phyloP scores from a whole-genome alignment of 306 rosid genomes.

The Notholithocarpus densiflorus region DNA sequence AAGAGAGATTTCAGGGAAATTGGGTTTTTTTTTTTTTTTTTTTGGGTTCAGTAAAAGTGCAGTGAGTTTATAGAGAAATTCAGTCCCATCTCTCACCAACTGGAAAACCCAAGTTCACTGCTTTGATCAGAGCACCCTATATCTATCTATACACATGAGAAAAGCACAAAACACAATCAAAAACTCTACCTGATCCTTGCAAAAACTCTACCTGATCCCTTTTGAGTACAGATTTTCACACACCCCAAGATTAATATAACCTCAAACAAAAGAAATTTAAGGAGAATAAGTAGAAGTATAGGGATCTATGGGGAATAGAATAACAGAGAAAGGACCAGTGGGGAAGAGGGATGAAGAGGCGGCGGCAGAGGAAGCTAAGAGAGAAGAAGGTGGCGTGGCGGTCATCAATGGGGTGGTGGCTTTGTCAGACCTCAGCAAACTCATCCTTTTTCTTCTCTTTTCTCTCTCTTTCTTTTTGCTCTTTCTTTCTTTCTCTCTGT shows the following conservation, averaged over 20 bases:
- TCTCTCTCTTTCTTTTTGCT: background rate
- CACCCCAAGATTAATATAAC: background rate
- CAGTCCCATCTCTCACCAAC: conserved; percentile 10
- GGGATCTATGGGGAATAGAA: background rate
- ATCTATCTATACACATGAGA: background rate
- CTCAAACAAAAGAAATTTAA: conserved; percentile 6
- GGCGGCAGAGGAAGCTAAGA: conserved; percentile 4
- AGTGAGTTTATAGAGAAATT: background rate
- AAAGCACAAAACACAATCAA: background rate
- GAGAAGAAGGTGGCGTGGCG: conserved; percentile 20
- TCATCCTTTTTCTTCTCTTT: background rate
- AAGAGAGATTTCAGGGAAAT: background rate
- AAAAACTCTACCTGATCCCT: conserved; percentile 18
- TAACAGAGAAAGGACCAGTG: conserved; percentile 7
- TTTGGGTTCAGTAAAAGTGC: background rate
- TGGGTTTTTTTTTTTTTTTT: background rate
- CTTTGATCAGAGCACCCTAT: background rate
- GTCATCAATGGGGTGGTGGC: conserved; percentile 39
- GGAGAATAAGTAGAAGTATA: background rate
- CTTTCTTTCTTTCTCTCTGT: background rate
- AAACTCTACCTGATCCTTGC: conserved; percentile 15
- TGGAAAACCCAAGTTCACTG: background rate
- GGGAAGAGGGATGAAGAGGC: conserved; percentile 12
- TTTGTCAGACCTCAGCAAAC: conserved; percentile 30
- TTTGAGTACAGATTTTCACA: background rate